phyloP scores from a whole-genome alignment of 2,329 filamentous ascomycete genomes.

The Simplicillium sp. region DNA sequence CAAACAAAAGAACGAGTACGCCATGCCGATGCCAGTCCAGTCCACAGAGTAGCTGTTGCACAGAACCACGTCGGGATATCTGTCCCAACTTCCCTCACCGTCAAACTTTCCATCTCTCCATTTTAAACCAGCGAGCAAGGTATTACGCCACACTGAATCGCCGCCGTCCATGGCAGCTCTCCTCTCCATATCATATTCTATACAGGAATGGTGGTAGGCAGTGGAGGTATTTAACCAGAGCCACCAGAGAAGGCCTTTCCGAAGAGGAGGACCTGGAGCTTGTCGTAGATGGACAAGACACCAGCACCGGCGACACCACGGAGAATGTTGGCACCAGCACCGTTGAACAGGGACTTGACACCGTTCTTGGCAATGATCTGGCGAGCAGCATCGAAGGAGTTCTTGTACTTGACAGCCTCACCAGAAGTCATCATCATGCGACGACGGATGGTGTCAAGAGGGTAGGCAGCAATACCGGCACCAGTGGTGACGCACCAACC shows the following conservation, averaged over 20 bases:
- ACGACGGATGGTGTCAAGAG: conserved; percentile 99
- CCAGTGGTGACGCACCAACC: conserved; percentile 99
- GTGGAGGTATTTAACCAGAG: conserved; percentile 34
- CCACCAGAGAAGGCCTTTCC: conserved; percentile 94
- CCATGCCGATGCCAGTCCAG: conserved; percentile 41
- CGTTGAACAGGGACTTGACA: conserved; percentile 99
- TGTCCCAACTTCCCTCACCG: conserved; percentile 30
- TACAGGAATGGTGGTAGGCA: conserved; percentile 25
- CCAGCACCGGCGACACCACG: conserved; percentile 99
- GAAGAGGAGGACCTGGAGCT: conserved; percentile 98
- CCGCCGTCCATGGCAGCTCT: conserved; percentile 10
- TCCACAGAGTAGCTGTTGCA: conserved; percentile 32
- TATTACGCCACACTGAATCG: conserved; percentile 24
- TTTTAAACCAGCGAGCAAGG: conserved; percentile 28
- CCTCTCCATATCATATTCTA: conserved; percentile 27
- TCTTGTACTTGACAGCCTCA: conserved; percentile 99
- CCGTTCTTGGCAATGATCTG: conserved; percentile 98
- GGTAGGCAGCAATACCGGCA: conserved; percentile 99
- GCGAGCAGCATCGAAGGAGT: conserved; percentile 85
- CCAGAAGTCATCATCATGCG: conserved; percentile 99
- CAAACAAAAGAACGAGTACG: conserved; percentile 29
- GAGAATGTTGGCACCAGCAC: conserved; percentile 99
- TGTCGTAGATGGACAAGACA: conserved; percentile 99
- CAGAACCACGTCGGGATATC: conserved; percentile 27
- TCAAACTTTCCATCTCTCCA: conserved; percentile 37